Conservation (phyloP, 495 filamentous ascomycete species). For the Aspergillus cavernicola region DNA sequence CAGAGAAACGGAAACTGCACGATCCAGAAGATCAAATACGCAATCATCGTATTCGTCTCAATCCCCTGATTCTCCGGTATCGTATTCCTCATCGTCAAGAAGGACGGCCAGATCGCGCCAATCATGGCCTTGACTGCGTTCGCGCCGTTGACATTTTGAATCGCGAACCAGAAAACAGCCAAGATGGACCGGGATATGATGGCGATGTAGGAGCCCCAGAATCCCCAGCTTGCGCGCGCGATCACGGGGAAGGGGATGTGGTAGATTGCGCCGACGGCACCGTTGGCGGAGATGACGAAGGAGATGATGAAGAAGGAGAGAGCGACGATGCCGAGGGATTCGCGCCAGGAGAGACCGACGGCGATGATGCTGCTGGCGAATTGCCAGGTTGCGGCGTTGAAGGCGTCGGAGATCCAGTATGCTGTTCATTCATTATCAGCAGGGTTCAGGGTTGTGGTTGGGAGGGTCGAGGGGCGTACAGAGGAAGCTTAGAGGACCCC, state of each 20-base stretch:
- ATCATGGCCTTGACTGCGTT: conserved; percentile 65
- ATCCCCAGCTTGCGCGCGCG: conserved; percentile 63
- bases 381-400: conserved; percentile 61
- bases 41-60: conserved; percentile 60
- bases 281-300: conserved; percentile 60
- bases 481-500: conserved; percentile 39
- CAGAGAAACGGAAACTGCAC: conserved; percentile 46
- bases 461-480: conserved; percentile 15
- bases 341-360: conserved; percentile 60
- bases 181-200: conserved; percentile 65
- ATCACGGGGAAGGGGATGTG: conserved; percentile 68
- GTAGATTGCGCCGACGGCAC: conserved; percentile 58
- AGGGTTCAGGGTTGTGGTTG: background rate
- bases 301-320: conserved; percentile 60
- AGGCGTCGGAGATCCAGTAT: conserved; percentile 63
- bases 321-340: conserved; percentile 58
- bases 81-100: conserved; percentile 49
- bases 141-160: conserved; percentile 64
- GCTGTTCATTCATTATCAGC: conserved; percentile 26
- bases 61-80: conserved; percentile 58
- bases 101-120: conserved; percentile 64
- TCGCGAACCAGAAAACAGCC: conserved; percentile 70
- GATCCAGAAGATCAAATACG: conserved; percentile 56
- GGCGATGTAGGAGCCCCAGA: conserved; percentile 64
- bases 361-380: conserved; percentile 57